Evolutionary conservation across 2,329 filamentous ascomycete genomes (phyloP), one percentile per base, ranked within the genome.

Genomic region (Venturia aucupariae): DNA sequence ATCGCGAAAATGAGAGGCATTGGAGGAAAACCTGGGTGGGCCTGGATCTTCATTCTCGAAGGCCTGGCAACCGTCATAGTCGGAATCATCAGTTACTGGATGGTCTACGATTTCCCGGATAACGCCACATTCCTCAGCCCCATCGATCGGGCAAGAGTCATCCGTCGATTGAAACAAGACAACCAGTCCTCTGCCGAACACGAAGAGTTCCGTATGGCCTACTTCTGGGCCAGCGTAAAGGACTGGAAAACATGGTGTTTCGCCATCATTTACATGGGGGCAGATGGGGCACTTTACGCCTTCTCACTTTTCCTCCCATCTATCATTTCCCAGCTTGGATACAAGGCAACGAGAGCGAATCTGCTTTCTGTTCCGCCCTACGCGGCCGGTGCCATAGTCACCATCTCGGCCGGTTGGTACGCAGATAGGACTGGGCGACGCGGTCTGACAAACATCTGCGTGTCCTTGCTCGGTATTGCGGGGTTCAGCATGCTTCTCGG

Each of bases 211-310:
- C 85, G 87, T 68, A 85, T 85, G 78, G 76, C 78, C 3, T 92
- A 90, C 72, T 81, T 94, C 66, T 90, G 85, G 82, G 82, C 84
- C 15, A 86, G 86, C 7, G 69, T 93, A 22, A 87, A 82, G 65
- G 91, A 96, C 72, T 95, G 90, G 87, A 95, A 96, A 79, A 95
- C 88, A 24, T 94, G 86, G 75, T 78, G 82, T 1, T 88, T 84
- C 15, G 88, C 90, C 74, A 75, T 89, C 55, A 86, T 93, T 66
- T 94, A 92, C 73, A 90, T 91, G 86, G 90, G 90, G 1, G 82
- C 81, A 46, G 83, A 89, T 68, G 88, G 87, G 71, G 82, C 88
- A 0, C 78, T 92, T 4, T 92, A 92, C 72, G 86, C 86, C 3
- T 91, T 92, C 75, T 87, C 84, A 1, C 80, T 92, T 4, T 92